Conservation (phyloP, 805 yeast genomes). For the Ogataea saltuana region DNA sequence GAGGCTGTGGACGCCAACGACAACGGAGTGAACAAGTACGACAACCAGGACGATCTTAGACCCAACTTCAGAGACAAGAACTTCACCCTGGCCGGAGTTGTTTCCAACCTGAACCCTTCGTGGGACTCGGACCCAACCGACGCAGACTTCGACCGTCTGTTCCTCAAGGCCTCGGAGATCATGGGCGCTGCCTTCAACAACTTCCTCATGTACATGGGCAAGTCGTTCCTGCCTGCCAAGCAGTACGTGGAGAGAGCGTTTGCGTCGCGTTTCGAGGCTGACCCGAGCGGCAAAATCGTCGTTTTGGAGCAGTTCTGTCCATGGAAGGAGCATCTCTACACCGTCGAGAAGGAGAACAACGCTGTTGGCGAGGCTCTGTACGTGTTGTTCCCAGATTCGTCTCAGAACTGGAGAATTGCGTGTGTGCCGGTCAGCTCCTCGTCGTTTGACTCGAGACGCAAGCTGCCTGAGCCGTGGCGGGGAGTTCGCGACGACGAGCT, state of each 20-base stretch:
- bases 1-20: constrained; percentile 96
- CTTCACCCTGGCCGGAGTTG: constrained; percentile 75
- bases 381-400: constrained; percentile 78
- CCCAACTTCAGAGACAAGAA: constrained; percentile 71
- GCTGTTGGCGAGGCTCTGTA: constrained; percentile 62
- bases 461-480: constrained; percentile 90
- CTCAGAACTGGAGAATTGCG: constrained; percentile 78
- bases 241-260: constrained; percentile 73
- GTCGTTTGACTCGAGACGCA: constrained; percentile 81
- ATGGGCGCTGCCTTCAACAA: constrained; percentile 82
- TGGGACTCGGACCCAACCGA: constrained; percentile 76
- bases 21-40: constrained; percentile 81
- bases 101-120: constrained; percentile 78
- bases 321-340: constrained; percentile 92
- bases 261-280: constrained; percentile 56
- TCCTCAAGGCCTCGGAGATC: constrained; percentile 67
- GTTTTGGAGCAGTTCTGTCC: constrained; percentile 79
- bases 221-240: constrained; percentile 91
- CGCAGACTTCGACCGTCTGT: constrained; percentile 63
- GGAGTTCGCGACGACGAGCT: constrained; percentile 91
- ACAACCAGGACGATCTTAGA: constrained; percentile 47
- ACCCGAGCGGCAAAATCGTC: constrained; percentile 70
- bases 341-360: constrained; percentile 61
- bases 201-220: constrained; percentile 68
- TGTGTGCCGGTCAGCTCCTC: constrained; percentile 82